Evolutionary conservation across 768 basidiomycete species (phyloP), one percentile per base, ranked within the genome.

Genomic region (Lactarius hatsudake): DNA sequence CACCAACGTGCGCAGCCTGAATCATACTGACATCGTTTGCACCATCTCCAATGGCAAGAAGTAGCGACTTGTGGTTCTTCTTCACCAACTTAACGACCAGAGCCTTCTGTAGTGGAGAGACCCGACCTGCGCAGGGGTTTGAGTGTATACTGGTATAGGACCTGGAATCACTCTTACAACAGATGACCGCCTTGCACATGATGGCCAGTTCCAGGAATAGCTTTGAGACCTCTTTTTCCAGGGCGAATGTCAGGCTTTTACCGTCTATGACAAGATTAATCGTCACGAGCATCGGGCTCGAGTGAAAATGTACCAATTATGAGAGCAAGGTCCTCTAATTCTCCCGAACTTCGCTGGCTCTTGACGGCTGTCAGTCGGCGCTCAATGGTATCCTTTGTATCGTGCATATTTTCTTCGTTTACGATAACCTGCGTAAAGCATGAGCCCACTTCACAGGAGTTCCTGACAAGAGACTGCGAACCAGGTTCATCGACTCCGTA

Each of bases 21-120:
- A 98, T 98, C 96, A 98, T 98, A 75, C 93, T 93, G 72, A 98
- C 96, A 76, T 98, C 96, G 76, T 98, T 98, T 2, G 96, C 96
- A 59, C 96, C 96, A 71, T 98, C 96, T 26, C 96, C 96, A 60
- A 98, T 98, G 3, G 96, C 96, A 10, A 98, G 85, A n/a, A 97
- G 81, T 62, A 97, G 93, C 8, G 94, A 84, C 65, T 94, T 93
- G 72, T 89, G 87, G 76, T 96, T 96, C 78, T 96, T 96, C 83
- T 98, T 98, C 63, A 98, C 96, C n/a, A 98, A 86, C 78, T 98
- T 98, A 70, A 98, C 96, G 5, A 98, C 96, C 45, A 97, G 84
- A 0, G 96, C 96, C 76, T 98, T 99, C 76, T 99, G 97, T 55
- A 98, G 77, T 6, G 97, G 97, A 6, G 96, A 98, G 10, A 99